phyloP scores from a whole-genome alignment of 805 yeast species.

The Scheffersomyces spartinae region DNA sequence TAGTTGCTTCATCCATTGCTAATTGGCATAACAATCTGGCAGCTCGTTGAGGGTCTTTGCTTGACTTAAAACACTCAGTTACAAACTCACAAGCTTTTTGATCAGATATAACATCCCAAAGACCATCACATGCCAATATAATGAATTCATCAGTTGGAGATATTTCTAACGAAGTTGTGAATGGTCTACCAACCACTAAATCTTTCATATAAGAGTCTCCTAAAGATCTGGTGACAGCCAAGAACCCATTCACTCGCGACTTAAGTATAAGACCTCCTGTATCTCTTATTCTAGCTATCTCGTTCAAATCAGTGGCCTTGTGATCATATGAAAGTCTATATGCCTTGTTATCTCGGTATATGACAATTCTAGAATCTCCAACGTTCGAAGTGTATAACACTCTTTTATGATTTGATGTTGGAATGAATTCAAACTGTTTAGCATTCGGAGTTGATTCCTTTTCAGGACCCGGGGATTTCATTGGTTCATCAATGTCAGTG shows the following conservation, averaged over 20 bases:
- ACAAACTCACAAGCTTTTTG: slow-evolving; percentile 72
- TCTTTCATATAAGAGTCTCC: slow-evolving; percentile 93
- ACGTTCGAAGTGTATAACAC: slow-evolving; percentile 90
- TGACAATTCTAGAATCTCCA: slow-evolving; percentile 82
- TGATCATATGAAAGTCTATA: slow-evolving; percentile 84
- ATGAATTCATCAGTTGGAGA: slow-evolving; percentile 59
- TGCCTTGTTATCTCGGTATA: slow-evolving; percentile 66
- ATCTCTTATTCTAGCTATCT: slow-evolving; percentile 60
- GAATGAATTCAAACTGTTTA: slow-evolving; percentile 36
- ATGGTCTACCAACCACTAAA: slow-evolving; percentile 81
- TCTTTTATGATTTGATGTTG: slow-evolving; percentile 42
- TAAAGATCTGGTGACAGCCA: slow-evolving; percentile 87
- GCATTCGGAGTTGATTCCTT: slow-evolving; percentile 2
- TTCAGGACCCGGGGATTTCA: slow-evolving; percentile 1
- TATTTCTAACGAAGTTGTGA: slow-evolving; percentile 78
- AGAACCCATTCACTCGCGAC: slow-evolving; percentile 87
- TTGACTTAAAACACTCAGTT: slow-evolving; percentile 25
- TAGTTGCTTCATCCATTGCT: slow-evolving; percentile 70
- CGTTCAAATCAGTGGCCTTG: slow-evolving; percentile 75
- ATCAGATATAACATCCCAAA: slow-evolving; percentile 92
- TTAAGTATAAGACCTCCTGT: slow-evolving; percentile 84
- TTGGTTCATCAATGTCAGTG: slow-evolving; percentile 11
- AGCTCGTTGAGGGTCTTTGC: slow-evolving; percentile 50
- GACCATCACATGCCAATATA: slow-evolving; percentile 90
- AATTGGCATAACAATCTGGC: slow-evolving; percentile 54